These are phyloP conservation scores for Pseudogymnoascus sp. DNA, from an alignment of 2,329 filamentous ascomycete genomes.

Conservation along the genomic window DNA sequence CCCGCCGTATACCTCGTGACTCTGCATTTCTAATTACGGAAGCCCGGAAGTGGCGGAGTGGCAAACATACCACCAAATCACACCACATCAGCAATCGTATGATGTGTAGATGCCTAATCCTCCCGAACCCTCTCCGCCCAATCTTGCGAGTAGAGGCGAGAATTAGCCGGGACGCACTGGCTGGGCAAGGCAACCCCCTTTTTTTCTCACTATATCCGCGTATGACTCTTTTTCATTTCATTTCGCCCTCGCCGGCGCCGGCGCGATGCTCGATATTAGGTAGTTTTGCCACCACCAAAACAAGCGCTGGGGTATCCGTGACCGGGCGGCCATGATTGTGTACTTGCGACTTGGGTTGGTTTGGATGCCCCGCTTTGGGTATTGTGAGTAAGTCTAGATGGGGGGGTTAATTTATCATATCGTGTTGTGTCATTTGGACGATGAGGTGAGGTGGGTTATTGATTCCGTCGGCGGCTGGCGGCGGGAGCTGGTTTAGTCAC, in stretches of 20 bases:
- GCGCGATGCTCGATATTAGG: too few relatives aligned
- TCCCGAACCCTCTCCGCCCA: not conserved
- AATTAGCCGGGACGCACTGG: not conserved
- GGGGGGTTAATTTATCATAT: not conserved
- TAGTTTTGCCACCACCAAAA: not conserved
- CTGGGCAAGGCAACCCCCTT: not conserved
- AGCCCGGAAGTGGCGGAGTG: not conserved
- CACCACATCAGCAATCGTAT: too few relatives aligned
- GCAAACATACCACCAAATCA: not conserved
- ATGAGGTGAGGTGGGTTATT: not conserved
- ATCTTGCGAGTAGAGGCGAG: not conserved
- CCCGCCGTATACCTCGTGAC: not conserved
- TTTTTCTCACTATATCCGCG: not conserved
- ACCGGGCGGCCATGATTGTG: too few relatives aligned
- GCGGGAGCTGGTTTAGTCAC: not conserved
- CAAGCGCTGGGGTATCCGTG: not conserved
- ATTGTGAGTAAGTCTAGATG: not conserved
- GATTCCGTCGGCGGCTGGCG: not conserved
- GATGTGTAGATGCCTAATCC: not conserved
- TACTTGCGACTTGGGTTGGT: too few relatives aligned
- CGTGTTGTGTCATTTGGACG: not conserved
- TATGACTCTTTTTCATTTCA: not conserved
- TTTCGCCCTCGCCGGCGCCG: not conserved
- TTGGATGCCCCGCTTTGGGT: not conserved
- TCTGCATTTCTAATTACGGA: not conserved